These are phyloP conservation scores for Cladosporium sp. DNA, from an alignment of 2,329 filamentous ascomycete species.

Conservation along the genomic window DNA sequence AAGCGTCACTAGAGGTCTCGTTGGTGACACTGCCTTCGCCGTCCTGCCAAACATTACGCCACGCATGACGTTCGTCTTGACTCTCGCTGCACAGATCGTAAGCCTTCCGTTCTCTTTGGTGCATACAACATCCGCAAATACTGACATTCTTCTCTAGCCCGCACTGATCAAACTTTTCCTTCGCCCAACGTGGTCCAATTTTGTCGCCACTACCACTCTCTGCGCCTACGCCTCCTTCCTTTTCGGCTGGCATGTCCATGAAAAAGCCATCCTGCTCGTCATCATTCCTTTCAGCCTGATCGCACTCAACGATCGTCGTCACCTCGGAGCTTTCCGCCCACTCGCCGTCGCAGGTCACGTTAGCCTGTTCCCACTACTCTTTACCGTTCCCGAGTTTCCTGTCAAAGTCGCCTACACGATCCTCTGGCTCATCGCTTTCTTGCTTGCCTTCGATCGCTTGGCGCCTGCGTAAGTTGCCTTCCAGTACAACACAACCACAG, in stretches of 20 bases:
- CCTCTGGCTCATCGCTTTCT: constrained; percentile 82
- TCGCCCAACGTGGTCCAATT: constrained; percentile 78
- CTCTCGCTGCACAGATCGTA: constrained; percentile 73
- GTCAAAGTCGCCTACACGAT: constrained; percentile 92
- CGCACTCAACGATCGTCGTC: constrained; percentile 81
- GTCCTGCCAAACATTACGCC: constrained; percentile 84
- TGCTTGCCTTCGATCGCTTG: constrained; percentile 80
- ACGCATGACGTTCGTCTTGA: constrained; percentile 73
- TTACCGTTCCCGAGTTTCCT: constrained; percentile 87
- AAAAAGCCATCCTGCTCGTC: constrained; percentile 91
- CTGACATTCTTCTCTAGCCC: constrained; percentile 41
- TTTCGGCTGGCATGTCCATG: constrained; percentile 98
- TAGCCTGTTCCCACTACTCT: constrained; percentile 88
- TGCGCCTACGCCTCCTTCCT: constrained; percentile 96
- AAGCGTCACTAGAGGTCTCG: constrained; percentile 87
- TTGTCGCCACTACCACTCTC: constrained; percentile 82
- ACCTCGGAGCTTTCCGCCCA: constrained; percentile 86
- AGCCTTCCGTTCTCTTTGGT: not conserved
- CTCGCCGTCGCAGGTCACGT: constrained; percentile 91
- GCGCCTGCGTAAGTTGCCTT: constrained; percentile 62
- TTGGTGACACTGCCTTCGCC: constrained; percentile 91
- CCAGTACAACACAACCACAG: not conserved
- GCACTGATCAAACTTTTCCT: constrained; percentile 79
- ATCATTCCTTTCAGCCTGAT: constrained; percentile 94
- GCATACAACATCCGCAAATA: constrained; percentile 17